A percentile compares a stretch with the other conserved stretches of the same genome.
Conservation (phyloP, 2,329 filamentous ascomycete species). For the Trichoderma semiorbis region DNA sequence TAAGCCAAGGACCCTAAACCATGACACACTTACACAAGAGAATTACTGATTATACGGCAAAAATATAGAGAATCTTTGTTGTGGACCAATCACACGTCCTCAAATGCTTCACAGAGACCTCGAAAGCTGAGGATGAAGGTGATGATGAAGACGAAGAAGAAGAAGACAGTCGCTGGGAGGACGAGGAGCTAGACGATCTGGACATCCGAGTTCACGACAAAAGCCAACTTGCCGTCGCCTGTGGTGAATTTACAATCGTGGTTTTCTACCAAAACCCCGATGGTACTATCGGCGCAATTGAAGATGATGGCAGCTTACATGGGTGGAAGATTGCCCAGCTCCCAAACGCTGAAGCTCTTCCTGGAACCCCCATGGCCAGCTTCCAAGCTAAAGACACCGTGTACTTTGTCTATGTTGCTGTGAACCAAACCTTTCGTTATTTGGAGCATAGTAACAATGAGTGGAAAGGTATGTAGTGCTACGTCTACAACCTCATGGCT, state of each 20-base stretch:
- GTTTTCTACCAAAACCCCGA: background rate
- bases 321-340: background rate
- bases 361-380: background rate
- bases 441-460: background rate
- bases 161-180: background rate
- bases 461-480: slow-evolving; percentile 1
- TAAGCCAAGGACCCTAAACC: background rate
- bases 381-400: background rate
- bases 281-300: background rate
- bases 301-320: background rate
- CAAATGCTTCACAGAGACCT: background rate
- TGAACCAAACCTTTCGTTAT: background rate
- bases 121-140: background rate
- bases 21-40: background rate
- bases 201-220: background rate
- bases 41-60: background rate
- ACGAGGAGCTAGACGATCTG: background rate
- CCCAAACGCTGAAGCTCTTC: background rate
- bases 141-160: background rate
- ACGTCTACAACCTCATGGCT: background rate
- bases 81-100: background rate
- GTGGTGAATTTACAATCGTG: background rate
- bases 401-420: background rate
- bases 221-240: background rate
- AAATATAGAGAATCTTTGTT: slow-evolving; percentile 1